A percentile compares a stretch with the other conserved stretches of the same genome.
phyloP scores from a whole-genome alignment of 495 filamentous ascomycete genomes.

The Trichoderma reesei region DNA sequence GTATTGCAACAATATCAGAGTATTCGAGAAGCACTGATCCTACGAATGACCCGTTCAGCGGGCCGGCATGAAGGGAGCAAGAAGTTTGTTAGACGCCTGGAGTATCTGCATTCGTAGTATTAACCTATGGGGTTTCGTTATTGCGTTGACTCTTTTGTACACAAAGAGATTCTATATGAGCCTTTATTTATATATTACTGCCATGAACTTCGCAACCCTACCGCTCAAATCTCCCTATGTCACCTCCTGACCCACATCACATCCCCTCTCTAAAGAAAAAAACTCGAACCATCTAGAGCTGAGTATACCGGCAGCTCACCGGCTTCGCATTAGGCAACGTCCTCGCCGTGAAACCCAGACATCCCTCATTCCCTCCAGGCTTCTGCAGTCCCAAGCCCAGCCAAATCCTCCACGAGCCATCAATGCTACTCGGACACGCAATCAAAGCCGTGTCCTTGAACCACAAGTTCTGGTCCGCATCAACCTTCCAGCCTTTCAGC shows the following conservation, averaged over 20 bases:
- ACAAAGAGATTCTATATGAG: too few relatives aligned
- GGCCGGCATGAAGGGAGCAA: background rate
- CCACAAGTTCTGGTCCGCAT: constrained; percentile 30
- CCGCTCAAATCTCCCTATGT: too few relatives aligned
- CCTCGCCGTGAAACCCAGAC: constrained; percentile 32
- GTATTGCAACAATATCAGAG: constrained; percentile 21
- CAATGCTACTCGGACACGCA: constrained; percentile 40
- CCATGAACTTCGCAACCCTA: too few relatives aligned
- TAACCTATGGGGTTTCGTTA: too few relatives aligned
- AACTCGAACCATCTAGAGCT: background rate
- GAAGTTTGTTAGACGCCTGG: background rate
- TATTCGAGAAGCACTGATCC: constrained; percentile 24
- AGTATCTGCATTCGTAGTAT: background rate
- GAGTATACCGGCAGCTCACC: constrained; percentile 10
- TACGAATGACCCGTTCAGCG: constrained; percentile 22
- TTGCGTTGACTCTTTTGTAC: too few relatives aligned
- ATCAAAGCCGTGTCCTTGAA: constrained; percentile 35
- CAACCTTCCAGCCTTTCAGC: constrained; percentile 33
- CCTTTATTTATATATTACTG: too few relatives aligned
- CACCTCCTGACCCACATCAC: background rate
- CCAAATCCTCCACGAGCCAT: constrained; percentile 40
- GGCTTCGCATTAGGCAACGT: constrained; percentile 16
- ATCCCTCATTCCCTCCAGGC: constrained; percentile 36
- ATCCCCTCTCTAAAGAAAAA: background rate
- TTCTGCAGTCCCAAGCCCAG: constrained; percentile 28